Evolutionary conservation across 2,329 filamentous ascomycete species (phyloP).

Genomic region (Ophiostoma sp.): DNA sequence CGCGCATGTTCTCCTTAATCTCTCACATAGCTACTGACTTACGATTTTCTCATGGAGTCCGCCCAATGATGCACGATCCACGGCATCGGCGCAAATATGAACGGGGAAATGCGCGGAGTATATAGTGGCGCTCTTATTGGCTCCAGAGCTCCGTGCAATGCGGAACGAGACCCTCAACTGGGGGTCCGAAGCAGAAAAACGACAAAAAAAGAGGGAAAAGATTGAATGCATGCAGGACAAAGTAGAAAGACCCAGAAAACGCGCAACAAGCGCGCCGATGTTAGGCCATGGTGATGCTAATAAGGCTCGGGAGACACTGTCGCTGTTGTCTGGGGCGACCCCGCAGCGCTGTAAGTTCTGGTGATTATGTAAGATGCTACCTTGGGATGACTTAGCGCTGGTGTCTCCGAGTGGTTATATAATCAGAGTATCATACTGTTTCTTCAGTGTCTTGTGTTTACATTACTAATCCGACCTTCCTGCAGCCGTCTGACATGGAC

Average conservation of each 20-base stretch:
- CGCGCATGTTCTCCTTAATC: background rate
- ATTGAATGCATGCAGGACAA: background rate
- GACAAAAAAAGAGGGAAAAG: background rate
- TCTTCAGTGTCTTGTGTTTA: background rate
- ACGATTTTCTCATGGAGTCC: background rate
- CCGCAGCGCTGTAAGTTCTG: background rate
- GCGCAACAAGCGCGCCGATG: conserved; percentile 6
- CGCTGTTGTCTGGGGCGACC: background rate
- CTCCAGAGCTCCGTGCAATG: background rate
- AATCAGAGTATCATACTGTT: background rate
- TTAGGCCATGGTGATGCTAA: conserved; percentile 6
- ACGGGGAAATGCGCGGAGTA: conserved; percentile 10
- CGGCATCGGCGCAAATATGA: background rate
- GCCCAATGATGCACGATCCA: background rate
- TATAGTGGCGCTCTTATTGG: conserved; percentile 10
- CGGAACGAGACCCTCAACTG: conserved; percentile 10
- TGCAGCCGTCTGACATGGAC: background rate
- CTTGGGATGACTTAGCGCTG: background rate
- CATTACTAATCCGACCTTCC: background rate
- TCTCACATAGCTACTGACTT: background rate
- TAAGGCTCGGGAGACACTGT: background rate
- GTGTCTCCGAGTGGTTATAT: background rate
- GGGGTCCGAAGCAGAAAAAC: conserved; percentile 1
- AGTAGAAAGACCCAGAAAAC: conserved; percentile 10
- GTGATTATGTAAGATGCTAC: background rate